Evolutionary conservation across 2,329 filamentous ascomycete species (phyloP), one percentile per base, ranked within the genome.

Genomic region (Coleophoma crateriformis): DNA sequence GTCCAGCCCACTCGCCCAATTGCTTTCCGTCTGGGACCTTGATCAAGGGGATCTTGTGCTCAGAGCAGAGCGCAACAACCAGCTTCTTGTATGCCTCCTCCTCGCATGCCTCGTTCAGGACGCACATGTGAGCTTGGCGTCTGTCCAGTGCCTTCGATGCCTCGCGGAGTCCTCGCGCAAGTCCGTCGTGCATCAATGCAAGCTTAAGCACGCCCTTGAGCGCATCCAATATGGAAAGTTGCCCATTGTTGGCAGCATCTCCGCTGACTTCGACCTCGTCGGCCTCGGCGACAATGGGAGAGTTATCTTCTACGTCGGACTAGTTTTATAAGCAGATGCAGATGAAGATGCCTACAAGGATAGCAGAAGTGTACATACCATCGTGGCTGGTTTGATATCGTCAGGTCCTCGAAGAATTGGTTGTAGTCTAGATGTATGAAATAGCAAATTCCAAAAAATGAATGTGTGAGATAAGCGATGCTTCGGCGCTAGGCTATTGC

Each of bases 11-110:
- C 82, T 99, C 94, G 80, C 94, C 94, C 68, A 99, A 82, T 84
- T 96, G 89, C 87, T 99, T 99, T 76, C 94, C 94, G 75, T 99
- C 94, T 64, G 91, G 92, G 60, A 99, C 94, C 89, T 99, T 97
- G 85, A 99, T 99, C 68, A 99, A 81, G 62, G 94, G 94, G 68
- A 99, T 99, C 86, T 96, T 96, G 82, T 99, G 94, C 85, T 99
- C 94, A 60, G 87, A 89, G 88, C 94, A 99, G 55, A 99, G 88
- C 58, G 94, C 94, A 65, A 97, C 88, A 67, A 99, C 92, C 62
- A 99, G 85, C 88, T 99, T 99, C 90, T 99, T 99, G 85, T 99
- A 99, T 64, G 94, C 92, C 78, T 99, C 94, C 85, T 99, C 94
- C 82, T 99, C 94, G 82, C 94, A 99, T 64, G 88, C 87, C 85